Evolutionary conservation across 139 green algal species (phyloP), one percentile per base, ranked within the genome.

Genomic region (Chlamydomonas asymmetrica): DNA sequence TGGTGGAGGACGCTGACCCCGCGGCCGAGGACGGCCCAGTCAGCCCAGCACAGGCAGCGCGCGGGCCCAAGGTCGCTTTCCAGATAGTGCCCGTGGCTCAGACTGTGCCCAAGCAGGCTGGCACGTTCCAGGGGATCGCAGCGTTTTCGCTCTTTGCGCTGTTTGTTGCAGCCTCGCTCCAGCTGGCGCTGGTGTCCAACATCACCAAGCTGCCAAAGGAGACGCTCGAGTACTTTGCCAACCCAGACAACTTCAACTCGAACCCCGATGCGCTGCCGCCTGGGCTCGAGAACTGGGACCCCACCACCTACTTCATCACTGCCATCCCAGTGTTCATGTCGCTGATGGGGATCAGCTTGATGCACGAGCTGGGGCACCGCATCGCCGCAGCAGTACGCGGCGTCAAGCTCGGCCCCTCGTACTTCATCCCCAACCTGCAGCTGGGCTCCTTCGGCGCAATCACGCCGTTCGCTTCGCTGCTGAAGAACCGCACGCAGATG

Each of bases 371-470:
- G 2, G 93, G 87, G 31, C 93, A 97, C 45, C 63, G 83, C 56
- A 73, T 82, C 29, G 71, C 76, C 10, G 83, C 79, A 8, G 71
- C 66, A 2, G 37, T 84, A 0, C 63, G 50, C 50, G 71, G 74
- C 38, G 89, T 98, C 63, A 92, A 93, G 76, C 85, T 98, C 34
- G 91, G 89, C 3, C 88, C 93, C 20, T 90, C 90, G 18, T 93
- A 90, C 84, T 90, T 98, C 39, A 80, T 99, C 20, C 95, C 95
- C 41, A 98, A 97, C 84, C 79, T 89, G 57, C 88, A 90, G 78
- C 82, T 90, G 25, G 95, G 94, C 48, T 90, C 83, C 37, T 98
- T 99, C 82, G 95, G 95, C 34, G 86, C 87, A 71, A 89, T 98
- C 56, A 98, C 93, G 5, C 95, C 94, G 63, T 74, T 97, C 76